Evolutionary conservation across 164 flowering plant genomes (phyloP), one percentile per base, ranked within the genome.

Genomic region (Paratinospora sagittata): DNA sequence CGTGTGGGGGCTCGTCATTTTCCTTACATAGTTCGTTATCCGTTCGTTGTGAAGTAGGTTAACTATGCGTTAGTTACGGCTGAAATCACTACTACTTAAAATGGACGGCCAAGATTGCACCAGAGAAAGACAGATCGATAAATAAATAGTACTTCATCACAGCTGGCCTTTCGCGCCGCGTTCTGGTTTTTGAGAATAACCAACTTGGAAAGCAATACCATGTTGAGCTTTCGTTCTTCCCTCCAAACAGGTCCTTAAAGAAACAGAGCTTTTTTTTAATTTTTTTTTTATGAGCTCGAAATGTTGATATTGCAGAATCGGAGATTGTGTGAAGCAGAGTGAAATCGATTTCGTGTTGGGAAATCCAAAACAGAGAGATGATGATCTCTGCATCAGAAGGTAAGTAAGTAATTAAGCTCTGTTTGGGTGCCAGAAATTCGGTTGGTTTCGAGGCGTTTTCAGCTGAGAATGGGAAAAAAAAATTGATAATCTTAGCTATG

Each of bases 101-200:
- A 3, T 27, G 7, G 49, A 76, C 72, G 80, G 75, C 23, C 57
- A n/a, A 8, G 76, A 75, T 79, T 62, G 58, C 21, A 74, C 67
- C 74, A 70, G 8, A 37, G 34, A 17, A 41, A 19, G n/a, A 11
- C 37, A 41, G 33, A 6, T 4, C 6, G 6, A 24, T 57, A 72
- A 74, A 80, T 82, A 82, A 80, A 82, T 80, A 78, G 71, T 77
- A 68, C 68, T 81, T 68, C 26, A 65, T 67, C 65, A 43, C 33
- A 49, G 30, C 75, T 65, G 37, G 77, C 19, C 27, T 71, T 71
- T 70, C 62, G 64, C 69, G 37, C n/a, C 70, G 37, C 69, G 70
- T 71, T 58, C 63, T 24, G n/a, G 70, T 65, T 63, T 63, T 72
- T 52, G 64, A 74, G 83, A 80, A 76, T 82, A 80, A 75, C 83